Conservation (phyloP, 2,329 filamentous ascomycete species). For the Orbilia oligospora region DNA sequence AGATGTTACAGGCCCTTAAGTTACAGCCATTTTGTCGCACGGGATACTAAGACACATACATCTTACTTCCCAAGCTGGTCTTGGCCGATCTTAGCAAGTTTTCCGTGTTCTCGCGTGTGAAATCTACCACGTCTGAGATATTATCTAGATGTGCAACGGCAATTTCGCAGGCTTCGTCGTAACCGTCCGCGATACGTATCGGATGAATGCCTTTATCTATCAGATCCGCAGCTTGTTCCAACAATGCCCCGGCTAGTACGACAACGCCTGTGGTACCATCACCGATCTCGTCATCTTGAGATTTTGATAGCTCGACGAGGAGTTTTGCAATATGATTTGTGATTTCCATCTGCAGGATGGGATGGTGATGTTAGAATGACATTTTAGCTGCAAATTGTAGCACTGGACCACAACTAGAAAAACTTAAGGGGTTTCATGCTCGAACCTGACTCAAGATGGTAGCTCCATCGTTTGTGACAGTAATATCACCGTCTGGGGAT, state of each 20-base stretch:
- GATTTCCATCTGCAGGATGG: slow-evolving; percentile 84
- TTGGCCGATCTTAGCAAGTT: slow-evolving; percentile 96
- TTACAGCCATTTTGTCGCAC: slow-evolving; percentile 23
- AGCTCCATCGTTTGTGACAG: slow-evolving; percentile 98
- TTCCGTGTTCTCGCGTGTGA: slow-evolving; percentile 81
- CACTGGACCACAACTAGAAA: neutral
- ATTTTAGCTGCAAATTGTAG: neutral
- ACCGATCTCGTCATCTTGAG: slow-evolving; percentile 98
- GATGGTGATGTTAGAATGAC: slow-evolving; percentile 25
- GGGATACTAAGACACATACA: slow-evolving; percentile 68
- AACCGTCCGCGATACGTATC: slow-evolving; percentile 97
- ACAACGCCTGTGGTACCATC: slow-evolving; percentile 98
- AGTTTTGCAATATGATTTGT: slow-evolving; percentile 98
- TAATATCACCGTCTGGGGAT: slow-evolving; percentile 98
- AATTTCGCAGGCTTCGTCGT: slow-evolving; percentile 97
- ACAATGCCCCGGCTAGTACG: slow-evolving; percentile 90
- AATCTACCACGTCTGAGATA: slow-evolving; percentile 92
- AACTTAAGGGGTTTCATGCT: neutral
- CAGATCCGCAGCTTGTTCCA: slow-evolving; percentile 96
- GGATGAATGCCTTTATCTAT: slow-evolving; percentile 99
- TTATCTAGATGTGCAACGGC: slow-evolving; percentile 91
- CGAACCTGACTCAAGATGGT: slow-evolving; percentile 85
- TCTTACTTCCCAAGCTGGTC: slow-evolving; percentile 97
- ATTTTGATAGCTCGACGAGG: slow-evolving; percentile 96
- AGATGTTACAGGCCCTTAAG: slow-evolving; percentile 6